These are phyloP conservation scores for Beta corolliflora DNA, from an alignment of 179 eudicot species.

Conservation along the genomic window DNA sequence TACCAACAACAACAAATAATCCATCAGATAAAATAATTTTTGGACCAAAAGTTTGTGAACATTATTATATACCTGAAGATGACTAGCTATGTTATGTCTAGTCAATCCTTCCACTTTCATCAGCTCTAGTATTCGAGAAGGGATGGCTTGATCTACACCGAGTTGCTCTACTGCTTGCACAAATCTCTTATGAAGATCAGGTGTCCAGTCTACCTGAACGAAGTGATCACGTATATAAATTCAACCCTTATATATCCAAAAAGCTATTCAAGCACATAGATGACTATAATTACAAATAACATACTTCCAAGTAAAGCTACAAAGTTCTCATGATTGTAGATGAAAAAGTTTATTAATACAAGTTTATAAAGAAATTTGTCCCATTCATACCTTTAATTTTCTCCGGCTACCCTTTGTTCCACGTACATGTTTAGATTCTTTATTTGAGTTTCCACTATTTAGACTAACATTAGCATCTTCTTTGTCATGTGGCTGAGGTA, in stretches of 20 bases:
- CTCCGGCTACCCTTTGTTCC: constrained; percentile 50
- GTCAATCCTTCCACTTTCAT: constrained; percentile 88
- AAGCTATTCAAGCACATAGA: background rate
- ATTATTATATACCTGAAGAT: constrained; percentile 63
- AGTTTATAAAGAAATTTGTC: background rate
- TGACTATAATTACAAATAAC: background rate
- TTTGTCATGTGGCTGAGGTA: constrained; percentile 25
- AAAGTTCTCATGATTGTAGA: background rate
- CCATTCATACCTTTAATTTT: constrained; percentile 59
- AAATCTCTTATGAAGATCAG: constrained; percentile 76
- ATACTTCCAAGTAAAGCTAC: background rate
- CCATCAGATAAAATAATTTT: background rate
- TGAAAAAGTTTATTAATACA: background rate
- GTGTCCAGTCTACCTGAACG: constrained; percentile 83
- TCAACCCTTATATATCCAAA: background rate
- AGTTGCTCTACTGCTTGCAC: constrained; percentile 86
- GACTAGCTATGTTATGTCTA: constrained; percentile 85
- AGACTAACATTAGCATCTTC: constrained; percentile 25
- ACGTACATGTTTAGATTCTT: constrained; percentile 35
- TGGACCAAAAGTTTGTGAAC: background rate
- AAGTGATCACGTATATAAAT: background rate
- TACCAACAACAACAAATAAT: background rate
- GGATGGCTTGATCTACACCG: constrained; percentile 88
- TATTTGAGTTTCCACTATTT: constrained; percentile 26
- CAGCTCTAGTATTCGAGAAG: constrained; percentile 77